Evolutionary conservation across 139 green algal species (phyloP), one percentile per base, ranked within the genome.

Genomic region (Chlorella sp.): DNA sequence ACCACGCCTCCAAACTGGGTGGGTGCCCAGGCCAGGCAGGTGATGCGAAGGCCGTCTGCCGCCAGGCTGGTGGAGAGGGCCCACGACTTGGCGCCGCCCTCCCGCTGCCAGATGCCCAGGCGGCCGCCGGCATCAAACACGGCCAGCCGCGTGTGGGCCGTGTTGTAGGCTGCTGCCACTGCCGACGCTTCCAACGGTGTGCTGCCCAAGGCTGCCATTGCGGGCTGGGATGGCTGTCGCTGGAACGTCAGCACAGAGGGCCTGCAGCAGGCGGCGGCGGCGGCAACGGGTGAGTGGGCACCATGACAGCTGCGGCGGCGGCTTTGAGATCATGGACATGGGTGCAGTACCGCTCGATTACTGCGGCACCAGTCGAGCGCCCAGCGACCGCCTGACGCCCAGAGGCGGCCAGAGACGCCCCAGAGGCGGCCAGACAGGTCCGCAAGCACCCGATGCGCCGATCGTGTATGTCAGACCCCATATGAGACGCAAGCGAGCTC

Each of bases 1-100:
- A 90, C 44, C 36, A 88, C n/a, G 24, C 58, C 28, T 11, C 86
- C 86, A 69, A 73, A 70, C 26, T 88, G 48, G 30, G 46, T 26
- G 30, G 79, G 24, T 17, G 79, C 68, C 85, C 85, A 89, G 36
- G 40, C 65, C 9, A 88, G 76, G 8, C 30, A 17, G 4, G 70
- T 85, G n/a, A 85, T 11, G 2, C 51, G 40, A 44, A 85, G 56
- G 34, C 60, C 64, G 5, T 51, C 60, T 9, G 43, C 16, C 0
- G 73, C 20, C 62, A 69, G 46, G 44, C 26, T 73, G 60, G 43
- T 36, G 13, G 34, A 14, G n/a, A 62, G 44, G 1, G 44, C 14
- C 84, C 84, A 88, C 11, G 40, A 14, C 7, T 46, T 36, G 24
- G 17, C n/a, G 32, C 26, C 40, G 19, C 46, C 51, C 41, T 76